phyloP scores from a whole-genome alignment of 352 stramenopile genomes.

The Globisporangium takayamanum region DNA sequence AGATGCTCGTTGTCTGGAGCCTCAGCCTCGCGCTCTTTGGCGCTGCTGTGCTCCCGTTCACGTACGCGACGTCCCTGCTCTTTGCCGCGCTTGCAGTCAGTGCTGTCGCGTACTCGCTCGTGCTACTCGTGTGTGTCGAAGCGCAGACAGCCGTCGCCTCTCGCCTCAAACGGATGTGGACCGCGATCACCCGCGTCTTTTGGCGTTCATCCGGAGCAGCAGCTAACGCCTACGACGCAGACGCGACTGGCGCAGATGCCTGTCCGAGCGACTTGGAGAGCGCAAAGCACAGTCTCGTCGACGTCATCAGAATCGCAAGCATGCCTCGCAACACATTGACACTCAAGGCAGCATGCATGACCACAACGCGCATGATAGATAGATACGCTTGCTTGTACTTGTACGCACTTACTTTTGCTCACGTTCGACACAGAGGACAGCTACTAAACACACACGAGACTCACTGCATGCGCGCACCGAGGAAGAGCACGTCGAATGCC shows the following conservation, averaged over 20 bases:
- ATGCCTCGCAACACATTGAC: too few relatives aligned
- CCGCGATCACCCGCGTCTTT: constrained; percentile 8
- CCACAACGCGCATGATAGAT: too few relatives aligned
- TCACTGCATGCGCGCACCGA: constrained; percentile 10
- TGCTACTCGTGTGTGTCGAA: constrained; percentile 53
- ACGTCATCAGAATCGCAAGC: constrained; percentile 14
- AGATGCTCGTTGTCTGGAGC: constrained; percentile 35
- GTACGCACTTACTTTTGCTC: too few relatives aligned
- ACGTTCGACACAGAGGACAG: too few relatives aligned
- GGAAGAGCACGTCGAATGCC: constrained; percentile 34
- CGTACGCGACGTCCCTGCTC: constrained; percentile 57
- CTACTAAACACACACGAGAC: too few relatives aligned
- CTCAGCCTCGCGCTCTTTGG: constrained; percentile 33
- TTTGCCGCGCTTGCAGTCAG: constrained; percentile 45
- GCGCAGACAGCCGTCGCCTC: constrained; percentile 46
- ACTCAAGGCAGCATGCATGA: too few relatives aligned
- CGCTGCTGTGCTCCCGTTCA: constrained; percentile 52
- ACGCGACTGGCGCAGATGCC: neutral
- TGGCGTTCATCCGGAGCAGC: neutral
- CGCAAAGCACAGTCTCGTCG: constrained; percentile 37
- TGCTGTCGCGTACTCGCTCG: constrained; percentile 34
- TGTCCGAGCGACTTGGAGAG: constrained; percentile 14
- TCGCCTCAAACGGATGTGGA: constrained; percentile 10
- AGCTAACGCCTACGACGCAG: neutral
- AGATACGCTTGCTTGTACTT: too few relatives aligned